phyloP scores from a whole-genome alignment of 345 rosid genomes.

The Euphorbia lathyris region DNA sequence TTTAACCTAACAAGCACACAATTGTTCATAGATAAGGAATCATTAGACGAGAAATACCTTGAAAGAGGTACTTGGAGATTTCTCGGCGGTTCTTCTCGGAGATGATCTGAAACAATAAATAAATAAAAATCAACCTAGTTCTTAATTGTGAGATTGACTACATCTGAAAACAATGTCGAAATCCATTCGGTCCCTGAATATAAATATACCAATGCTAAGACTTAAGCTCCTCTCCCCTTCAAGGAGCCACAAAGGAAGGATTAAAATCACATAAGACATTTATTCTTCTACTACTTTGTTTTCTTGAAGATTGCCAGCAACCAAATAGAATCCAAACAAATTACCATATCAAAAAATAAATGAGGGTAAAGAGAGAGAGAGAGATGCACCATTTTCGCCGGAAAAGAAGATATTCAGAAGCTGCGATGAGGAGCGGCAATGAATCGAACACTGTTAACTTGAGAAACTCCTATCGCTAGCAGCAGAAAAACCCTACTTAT shows the following conservation, averaged over 20 bases:
- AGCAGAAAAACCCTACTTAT: background rate
- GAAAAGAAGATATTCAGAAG: background rate
- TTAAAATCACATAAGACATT: too few species aligned
- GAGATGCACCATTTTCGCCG: slow-evolving; percentile 5
- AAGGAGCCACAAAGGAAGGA: too few species aligned
- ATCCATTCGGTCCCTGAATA: too few species aligned
- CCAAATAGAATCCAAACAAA: too few species aligned
- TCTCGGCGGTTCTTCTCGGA: slow-evolving; percentile 90
- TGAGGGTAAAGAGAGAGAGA: background rate
- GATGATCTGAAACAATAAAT: slow-evolving; percentile 49
- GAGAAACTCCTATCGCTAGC: background rate
- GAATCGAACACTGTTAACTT: too few species aligned
- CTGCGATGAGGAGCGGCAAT: background rate
- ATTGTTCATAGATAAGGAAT: background rate
- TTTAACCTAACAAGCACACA: background rate
- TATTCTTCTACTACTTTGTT: too few species aligned
- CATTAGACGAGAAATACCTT: slow-evolving; percentile 40
- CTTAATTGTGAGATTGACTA: too few species aligned
- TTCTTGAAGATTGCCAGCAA: too few species aligned
- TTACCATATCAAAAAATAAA: too few species aligned
- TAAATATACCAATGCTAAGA: too few species aligned
- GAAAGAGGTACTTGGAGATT: slow-evolving; percentile 92
- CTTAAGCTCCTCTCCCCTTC: background rate
- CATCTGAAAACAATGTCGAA: too few species aligned
- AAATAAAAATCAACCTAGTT: too few species aligned